Evolutionary conservation across 257 asterid species (phyloP).

Genomic region (Nicotiana noctiflora): DNA sequence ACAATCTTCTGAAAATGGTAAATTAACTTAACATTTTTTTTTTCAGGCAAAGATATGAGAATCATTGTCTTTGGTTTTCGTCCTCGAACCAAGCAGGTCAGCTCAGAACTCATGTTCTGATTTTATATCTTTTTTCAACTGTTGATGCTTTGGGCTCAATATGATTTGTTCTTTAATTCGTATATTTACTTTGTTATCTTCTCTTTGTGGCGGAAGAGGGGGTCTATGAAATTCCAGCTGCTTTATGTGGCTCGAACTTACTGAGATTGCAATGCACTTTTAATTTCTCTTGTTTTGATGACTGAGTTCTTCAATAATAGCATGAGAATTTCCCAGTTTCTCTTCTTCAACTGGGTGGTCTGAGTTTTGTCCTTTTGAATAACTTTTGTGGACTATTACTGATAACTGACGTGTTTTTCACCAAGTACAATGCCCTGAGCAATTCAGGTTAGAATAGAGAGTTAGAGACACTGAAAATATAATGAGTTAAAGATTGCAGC

Average conservation of each 20-base stretch:
- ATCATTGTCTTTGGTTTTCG: constrained; percentile 87
- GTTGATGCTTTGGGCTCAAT: neutral
- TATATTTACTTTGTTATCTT: neutral
- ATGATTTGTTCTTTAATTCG: neutral
- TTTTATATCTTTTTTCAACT: constrained; percentile 12
- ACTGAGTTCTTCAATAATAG: neutral
- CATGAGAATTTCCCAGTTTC: neutral
- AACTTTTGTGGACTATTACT: neutral
- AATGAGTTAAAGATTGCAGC: neutral
- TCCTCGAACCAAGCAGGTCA: constrained; percentile 90
- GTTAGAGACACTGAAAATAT: neutral
- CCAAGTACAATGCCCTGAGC: neutral
- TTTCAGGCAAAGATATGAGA: constrained; percentile 95
- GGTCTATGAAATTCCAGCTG: neutral
- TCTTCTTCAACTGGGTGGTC: neutral
- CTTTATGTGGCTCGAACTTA: neutral
- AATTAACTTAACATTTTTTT: neutral
- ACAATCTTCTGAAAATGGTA: neutral
- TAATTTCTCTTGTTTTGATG: neutral
- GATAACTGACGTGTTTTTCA: neutral
- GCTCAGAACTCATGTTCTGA: constrained; percentile 20
- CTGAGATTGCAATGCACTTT: neutral
- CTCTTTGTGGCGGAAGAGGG: neutral
- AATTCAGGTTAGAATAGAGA: neutral
- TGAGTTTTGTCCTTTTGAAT: neutral